Base-by-base conservation (phyloP, 2,329 filamentous ascomycete species). In the Chrysoporthe puriensis region DNA sequence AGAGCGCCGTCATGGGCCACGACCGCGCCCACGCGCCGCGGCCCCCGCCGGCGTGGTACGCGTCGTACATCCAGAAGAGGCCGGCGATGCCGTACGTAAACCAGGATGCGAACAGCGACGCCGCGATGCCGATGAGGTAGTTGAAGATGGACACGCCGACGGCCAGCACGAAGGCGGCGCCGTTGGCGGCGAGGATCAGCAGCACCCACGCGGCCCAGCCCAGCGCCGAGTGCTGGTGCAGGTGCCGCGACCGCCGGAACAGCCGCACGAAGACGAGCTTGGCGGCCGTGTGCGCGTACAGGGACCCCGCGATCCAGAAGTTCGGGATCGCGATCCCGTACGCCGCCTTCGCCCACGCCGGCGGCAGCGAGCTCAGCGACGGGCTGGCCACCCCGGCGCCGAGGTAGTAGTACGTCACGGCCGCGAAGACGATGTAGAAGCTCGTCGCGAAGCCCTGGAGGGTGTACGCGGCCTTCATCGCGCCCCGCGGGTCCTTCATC, bases 61-160 rank as follows among this genome's bases (percentile, higher is more conserved):
- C 74, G 64, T 85, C 82, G 71, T 85, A 80, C 16, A 85, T 74
- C 83, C 83, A 86, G 69, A 86, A 85, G 11, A 80, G 81, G 4
- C 83, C 84, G 1, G 83, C 82, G 54, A 85, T 78, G 1, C 84
- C 84, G 70, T 84, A 86, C 2, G 82, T 85, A 68, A 83, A 86
- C 84, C 84, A 86, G 1, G 81, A 79, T 1, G 84, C 84, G 69
- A 86, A 86, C 9, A 85, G 74, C 5, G 79, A 79, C 0, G 83
- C 82, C 26, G 82, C 77, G 57, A 86, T 82, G 2, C 83, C 83
- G 40, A 86, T 80, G 13, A 86, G 73, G 66, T 86, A 85, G 68
- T 82, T 84, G 76, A 86, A 86, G 32, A 85, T 82, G 1, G 84
- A 84, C 40, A 86, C 83, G 3, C 83, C 82, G 1, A 84, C 80